Evolutionary conservation across 495 filamentous ascomycete genomes (phyloP).

Genomic region (Podospora conica): DNA sequence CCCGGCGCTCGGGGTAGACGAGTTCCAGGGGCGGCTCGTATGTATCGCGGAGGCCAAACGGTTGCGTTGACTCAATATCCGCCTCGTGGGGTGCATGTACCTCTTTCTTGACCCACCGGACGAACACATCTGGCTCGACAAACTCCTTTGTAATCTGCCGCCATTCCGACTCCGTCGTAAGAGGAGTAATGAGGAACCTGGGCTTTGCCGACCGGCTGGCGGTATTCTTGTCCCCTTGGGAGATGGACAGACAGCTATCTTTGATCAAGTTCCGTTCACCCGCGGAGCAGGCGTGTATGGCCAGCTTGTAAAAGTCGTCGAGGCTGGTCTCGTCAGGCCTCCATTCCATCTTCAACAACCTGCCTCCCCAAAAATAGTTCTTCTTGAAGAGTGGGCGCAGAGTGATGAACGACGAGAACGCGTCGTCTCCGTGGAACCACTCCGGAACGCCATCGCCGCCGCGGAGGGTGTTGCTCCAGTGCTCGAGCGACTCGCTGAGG

Average conservation of each 20-base stretch:
- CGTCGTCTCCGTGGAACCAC: background rate
- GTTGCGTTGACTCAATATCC: background rate
- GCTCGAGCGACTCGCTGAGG: background rate
- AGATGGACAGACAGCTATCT: background rate
- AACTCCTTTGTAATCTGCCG: conserved; percentile 10
- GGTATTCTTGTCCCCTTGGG: background rate
- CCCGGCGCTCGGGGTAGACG: conserved; percentile 4
- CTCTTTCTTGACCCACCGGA: conserved; percentile 3
- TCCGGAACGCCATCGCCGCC: background rate
- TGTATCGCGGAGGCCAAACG: conserved; percentile 22
- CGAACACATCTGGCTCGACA: conserved; percentile 11
- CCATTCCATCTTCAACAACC: background rate
- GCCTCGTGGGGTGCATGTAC: conserved; percentile 1
- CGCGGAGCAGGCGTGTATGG: background rate
- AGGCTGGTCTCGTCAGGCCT: background rate
- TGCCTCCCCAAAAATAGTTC: conserved; percentile 5
- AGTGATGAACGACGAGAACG: conserved; percentile 16
- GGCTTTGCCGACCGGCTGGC: conserved; percentile 5
- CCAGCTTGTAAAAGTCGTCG: conserved; percentile 1
- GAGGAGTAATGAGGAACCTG: conserved; percentile 10
- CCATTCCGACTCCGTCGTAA: conserved; percentile 18
- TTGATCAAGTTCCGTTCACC: background rate
- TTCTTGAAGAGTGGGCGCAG: conserved; percentile 18
- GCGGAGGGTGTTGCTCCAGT: conserved; percentile 1
- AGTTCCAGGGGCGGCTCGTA: conserved; percentile 3